Evolutionary conservation across 352 stramenopile species (phyloP), one percentile per base, ranked within the genome.

Genomic region (Phytopythium vexans): DNA sequence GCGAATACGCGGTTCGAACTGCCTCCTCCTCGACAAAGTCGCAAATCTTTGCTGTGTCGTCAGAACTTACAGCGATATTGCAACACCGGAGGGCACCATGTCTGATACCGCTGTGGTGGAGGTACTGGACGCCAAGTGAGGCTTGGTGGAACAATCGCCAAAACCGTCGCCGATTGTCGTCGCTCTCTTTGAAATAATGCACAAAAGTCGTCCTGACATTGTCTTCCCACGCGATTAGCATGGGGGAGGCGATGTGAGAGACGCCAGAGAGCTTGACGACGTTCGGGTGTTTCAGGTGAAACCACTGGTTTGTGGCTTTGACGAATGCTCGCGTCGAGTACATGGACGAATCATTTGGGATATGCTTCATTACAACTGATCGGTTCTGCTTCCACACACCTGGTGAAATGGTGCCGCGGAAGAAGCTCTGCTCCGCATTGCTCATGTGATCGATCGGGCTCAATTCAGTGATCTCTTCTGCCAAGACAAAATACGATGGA

Each of bases 1-100:
- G 49, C 6, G 41, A 37, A 37, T 63, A 58, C 6, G 41, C 39
- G 32, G 49, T 64, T n/a, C n/a, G n/a, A 31, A 6, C 14, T 15
- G 8, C 15, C 40, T 45, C 15, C 4, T 45, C n/a, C 14, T 5
- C 8, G 40, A n/a, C 8, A 32, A 15, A 11, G 16, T 27, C 40
- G 12, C 12, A 15, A 45, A 1, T 8, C 6, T 45, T 11, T 31
- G 12, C 11, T 31, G 40, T 45, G 12, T 21, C 14, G 40, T 31
- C 27, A 7, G 57, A 49, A 3, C 77, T 75, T 3, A 95, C 64
- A 12, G 96, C 40, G 16, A 97, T 66, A 60, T 96, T 96, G 49
- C 68, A 81, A 43, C 79, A 85, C 51, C 95, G 95, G 8, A 96
- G 65, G 41, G 96, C 86, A 14, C 88, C 76, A 56, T 96, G 88